Evolutionary conservation across 495 filamentous ascomycete genomes (phyloP).

Genomic region (Bryoglossum gracile): DNA sequence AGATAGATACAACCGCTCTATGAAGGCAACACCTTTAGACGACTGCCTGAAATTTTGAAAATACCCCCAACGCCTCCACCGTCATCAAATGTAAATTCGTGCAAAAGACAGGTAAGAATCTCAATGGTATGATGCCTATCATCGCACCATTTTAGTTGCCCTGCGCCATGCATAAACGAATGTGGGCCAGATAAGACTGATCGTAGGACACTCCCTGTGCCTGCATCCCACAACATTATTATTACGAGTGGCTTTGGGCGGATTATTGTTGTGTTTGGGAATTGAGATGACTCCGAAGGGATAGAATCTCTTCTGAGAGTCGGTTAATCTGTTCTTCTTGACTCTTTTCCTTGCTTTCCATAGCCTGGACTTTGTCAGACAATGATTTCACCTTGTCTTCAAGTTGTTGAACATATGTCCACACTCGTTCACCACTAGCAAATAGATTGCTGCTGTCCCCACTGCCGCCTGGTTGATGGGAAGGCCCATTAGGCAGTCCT

Average conservation of each 20-base stretch:
- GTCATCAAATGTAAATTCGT: slow-evolving; percentile 8
- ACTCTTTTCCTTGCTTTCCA: slow-evolving; percentile 34
- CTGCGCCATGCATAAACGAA: slow-evolving; percentile 20
- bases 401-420: slow-evolving; percentile 43
- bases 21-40: slow-evolving; percentile 10
- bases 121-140: slow-evolving; percentile 18
- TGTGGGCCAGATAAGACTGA: slow-evolving; percentile 8
- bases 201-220: slow-evolving; percentile 21
- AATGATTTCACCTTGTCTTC: slow-evolving; percentile 39
- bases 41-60: not conserved
- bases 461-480: slow-evolving; percentile 27
- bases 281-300: slow-evolving; percentile 28
- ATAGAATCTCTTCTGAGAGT: slow-evolving; percentile 31
- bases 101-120: slow-evolving; percentile 5
- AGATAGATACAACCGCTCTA: not conserved
- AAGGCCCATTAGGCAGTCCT: slow-evolving; percentile 7
- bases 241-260: slow-evolving; percentile 17
- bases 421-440: slow-evolving; percentile 36
- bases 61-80: slow-evolving; percentile 9
- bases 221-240: slow-evolving; percentile 17
- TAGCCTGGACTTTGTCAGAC: slow-evolving; percentile 27
- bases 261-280: slow-evolving; percentile 6
- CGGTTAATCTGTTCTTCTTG: slow-evolving; percentile 34
- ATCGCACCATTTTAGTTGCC: slow-evolving; percentile 19
- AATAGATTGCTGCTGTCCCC: slow-evolving; percentile 37